These are phyloP conservation scores for Magnusiomyces paraingens DNA, from an alignment of 1,139 yeast species.

Conservation along the genomic window DNA sequence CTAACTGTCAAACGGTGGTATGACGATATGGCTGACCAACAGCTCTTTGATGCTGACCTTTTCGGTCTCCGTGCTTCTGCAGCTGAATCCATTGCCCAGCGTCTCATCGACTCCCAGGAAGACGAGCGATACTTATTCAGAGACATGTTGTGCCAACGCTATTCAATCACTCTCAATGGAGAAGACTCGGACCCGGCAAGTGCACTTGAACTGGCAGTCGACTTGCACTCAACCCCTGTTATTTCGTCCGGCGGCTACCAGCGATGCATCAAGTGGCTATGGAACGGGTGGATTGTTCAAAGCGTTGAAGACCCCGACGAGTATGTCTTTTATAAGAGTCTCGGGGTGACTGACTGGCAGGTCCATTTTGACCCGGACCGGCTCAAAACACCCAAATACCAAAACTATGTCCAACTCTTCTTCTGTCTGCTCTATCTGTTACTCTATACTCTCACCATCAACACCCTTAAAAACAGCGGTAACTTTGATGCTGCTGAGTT, in stretches of 20 bases:
- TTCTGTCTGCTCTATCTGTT: conserved; percentile 60
- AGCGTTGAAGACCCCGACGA: conserved; percentile 57
- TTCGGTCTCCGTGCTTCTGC: conserved; percentile 56
- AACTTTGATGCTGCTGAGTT: conserved; percentile 45
- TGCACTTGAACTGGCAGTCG: conserved; percentile 81
- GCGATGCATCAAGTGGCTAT: conserved; percentile 79
- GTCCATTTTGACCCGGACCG: conserved; percentile 80
- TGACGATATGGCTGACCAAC: conserved; percentile 50
- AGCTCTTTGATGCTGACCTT: conserved; percentile 62
- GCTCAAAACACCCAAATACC: conserved; percentile 78
- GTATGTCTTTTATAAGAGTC: conserved; percentile 58
- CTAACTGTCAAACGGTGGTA: conserved; percentile 79
- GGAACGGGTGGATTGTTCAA: conserved; percentile 92
- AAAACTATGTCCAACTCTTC: conserved; percentile 61
- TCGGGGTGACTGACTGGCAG: conserved; percentile 48
- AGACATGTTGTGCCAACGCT: conserved; percentile 73
- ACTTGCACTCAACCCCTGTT: conserved; percentile 71
- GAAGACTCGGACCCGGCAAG: conserved; percentile 56
- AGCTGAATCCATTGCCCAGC: conserved; percentile 67
- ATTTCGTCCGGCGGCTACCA: conserved; percentile 79
- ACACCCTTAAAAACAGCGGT: conserved; percentile 37
- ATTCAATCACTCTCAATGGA: conserved; percentile 57
- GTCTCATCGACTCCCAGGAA: conserved; percentile 57
- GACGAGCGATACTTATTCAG: conserved; percentile 59
- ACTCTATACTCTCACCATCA: conserved; percentile 60